Percentiles rank a stretch among this genome's conserved stretches.
These are phyloP conservation scores for Zygosaccharomyces pseudobailii DNA, from an alignment of 1,139 yeast genomes.

Conservation along the genomic window DNA sequence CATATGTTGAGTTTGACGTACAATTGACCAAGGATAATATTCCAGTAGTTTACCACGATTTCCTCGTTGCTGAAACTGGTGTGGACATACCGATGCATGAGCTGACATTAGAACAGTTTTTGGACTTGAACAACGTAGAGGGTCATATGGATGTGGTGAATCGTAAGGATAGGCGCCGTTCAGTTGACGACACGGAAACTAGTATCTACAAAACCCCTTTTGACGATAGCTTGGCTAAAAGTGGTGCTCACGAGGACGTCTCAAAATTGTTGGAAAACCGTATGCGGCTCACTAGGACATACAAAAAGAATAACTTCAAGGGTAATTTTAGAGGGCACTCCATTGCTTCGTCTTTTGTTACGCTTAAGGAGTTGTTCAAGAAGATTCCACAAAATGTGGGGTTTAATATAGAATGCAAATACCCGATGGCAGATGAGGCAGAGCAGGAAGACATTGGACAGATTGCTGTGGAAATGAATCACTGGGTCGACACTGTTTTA, in stretches of 20 bases:
- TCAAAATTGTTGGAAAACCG: slow-evolving; percentile 47
- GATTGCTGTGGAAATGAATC: slow-evolving; percentile 76
- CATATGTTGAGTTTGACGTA: slow-evolving; percentile 93
- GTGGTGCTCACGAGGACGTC: slow-evolving; percentile 9
- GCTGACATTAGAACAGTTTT: slow-evolving; percentile 82
- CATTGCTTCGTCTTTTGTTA: slow-evolving; percentile 88
- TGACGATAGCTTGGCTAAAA: slow-evolving; percentile 8
- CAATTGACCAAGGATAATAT: slow-evolving; percentile 90
- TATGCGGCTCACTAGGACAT: slow-evolving; percentile 83
- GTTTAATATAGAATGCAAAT: slow-evolving; percentile 90
- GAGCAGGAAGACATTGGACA: slow-evolving; percentile 86
- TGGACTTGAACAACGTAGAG: slow-evolving; percentile 49
- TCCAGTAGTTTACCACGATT: slow-evolving; percentile 95
- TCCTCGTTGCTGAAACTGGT: slow-evolving; percentile 91
- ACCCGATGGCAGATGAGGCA: slow-evolving; percentile 94
- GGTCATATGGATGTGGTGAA: slow-evolving; percentile 14
- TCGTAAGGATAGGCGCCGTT: slow-evolving; percentile 17
- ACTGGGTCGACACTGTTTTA: slow-evolving; percentile 82
- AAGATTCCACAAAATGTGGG: slow-evolving; percentile 83
- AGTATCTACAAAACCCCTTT: slow-evolving; percentile 12
- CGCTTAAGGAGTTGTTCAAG: slow-evolving; percentile 76
- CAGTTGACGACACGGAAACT: slow-evolving; percentile 18
- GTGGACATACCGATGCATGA: slow-evolving; percentile 96
- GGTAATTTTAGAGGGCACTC: slow-evolving; percentile 88
- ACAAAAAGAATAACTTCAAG: slow-evolving; percentile 80